phyloP scores from a whole-genome alignment of 768 basidiomycete species.

The Mycena capillaripes region DNA sequence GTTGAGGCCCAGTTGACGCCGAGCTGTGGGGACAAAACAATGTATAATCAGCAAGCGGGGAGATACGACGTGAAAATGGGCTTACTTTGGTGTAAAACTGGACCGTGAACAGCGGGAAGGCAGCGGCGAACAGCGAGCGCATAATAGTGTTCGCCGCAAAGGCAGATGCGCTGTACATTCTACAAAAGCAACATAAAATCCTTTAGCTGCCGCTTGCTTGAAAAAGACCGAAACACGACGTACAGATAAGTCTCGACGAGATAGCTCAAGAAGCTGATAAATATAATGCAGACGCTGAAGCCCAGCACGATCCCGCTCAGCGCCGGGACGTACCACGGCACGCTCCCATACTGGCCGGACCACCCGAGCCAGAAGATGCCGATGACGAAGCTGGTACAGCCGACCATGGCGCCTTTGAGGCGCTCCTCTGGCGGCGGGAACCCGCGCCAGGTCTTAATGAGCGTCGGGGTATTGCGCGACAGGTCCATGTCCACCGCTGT shows the following conservation, averaged over 20 bases:
- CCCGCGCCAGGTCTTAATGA: conserved; percentile 62
- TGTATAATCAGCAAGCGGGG: background rate
- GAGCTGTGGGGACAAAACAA: conserved; percentile 51
- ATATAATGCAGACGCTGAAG: conserved; percentile 63
- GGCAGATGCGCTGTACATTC: conserved; percentile 71
- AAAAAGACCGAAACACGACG: background rate
- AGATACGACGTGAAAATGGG: conserved; percentile 34
- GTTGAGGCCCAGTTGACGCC: conserved; percentile 68
- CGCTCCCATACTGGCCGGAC: conserved; percentile 64
- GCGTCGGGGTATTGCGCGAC: conserved; percentile 56
- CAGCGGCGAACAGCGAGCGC: conserved; percentile 69
- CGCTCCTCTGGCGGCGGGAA: conserved; percentile 76
- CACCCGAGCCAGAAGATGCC: conserved; percentile 81
- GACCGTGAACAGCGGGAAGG: conserved; percentile 76
- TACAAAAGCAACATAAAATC: conserved; percentile 33
- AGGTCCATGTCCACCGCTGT: conserved; percentile 55
- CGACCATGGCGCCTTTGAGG: conserved; percentile 67
- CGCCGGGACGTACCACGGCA: conserved; percentile 73
- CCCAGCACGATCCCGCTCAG: conserved; percentile 67
- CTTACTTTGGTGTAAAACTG: conserved; percentile 73
- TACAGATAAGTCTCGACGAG: conserved; percentile 70
- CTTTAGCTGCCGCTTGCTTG: too few relatives aligned
- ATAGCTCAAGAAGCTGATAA: conserved; percentile 73
- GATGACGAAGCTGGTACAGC: conserved; percentile 66
- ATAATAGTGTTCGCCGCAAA: conserved; percentile 74